These are phyloP conservation scores for Wickerhamiella dianesei DNA, from an alignment of 805 yeast species.

Conservation along the genomic window DNA sequence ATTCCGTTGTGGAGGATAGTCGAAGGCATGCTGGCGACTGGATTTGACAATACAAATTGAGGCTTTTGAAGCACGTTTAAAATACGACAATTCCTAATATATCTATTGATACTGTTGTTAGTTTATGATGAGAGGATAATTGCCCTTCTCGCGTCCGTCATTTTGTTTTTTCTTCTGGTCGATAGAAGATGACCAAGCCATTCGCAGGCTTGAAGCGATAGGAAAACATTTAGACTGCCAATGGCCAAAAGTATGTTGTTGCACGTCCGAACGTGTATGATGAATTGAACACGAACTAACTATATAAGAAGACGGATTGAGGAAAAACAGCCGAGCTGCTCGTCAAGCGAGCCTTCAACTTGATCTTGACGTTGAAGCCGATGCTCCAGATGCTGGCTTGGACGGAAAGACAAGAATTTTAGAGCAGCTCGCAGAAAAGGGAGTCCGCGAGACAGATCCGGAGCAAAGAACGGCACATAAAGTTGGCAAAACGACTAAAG, in stretches of 20 bases:
- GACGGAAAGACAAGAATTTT: constrained; percentile 12
- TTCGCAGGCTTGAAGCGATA: too few species aligned
- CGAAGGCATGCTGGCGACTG: too few species aligned
- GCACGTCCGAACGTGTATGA: background rate
- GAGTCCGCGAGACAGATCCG: constrained; percentile 6
- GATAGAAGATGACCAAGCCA: background rate
- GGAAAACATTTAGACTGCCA: background rate
- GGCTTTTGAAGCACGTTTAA: too few species aligned
- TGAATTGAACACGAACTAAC: background rate
- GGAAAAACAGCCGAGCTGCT: constrained; percentile 17
- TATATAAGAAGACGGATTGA: constrained; percentile 5
- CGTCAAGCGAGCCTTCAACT: constrained; percentile 10
- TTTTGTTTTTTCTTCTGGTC: too few species aligned
- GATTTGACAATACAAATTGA: too few species aligned
- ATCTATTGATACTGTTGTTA: too few species aligned
- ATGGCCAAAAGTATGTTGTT: constrained; percentile 1
- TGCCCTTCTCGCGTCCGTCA: too few species aligned
- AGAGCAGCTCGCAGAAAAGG: constrained; percentile 12
- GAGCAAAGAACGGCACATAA: constrained; percentile 1
- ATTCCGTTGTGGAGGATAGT: too few species aligned
- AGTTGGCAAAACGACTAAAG: background rate
- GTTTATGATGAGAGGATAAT: too few species aligned
- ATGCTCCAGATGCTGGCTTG: background rate
- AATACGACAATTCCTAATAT: too few species aligned
- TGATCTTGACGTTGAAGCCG: constrained; percentile 4